Evolutionary conservation across 768 basidiomycete species (phyloP).

Genomic region (Mycena rebaudengoi): DNA sequence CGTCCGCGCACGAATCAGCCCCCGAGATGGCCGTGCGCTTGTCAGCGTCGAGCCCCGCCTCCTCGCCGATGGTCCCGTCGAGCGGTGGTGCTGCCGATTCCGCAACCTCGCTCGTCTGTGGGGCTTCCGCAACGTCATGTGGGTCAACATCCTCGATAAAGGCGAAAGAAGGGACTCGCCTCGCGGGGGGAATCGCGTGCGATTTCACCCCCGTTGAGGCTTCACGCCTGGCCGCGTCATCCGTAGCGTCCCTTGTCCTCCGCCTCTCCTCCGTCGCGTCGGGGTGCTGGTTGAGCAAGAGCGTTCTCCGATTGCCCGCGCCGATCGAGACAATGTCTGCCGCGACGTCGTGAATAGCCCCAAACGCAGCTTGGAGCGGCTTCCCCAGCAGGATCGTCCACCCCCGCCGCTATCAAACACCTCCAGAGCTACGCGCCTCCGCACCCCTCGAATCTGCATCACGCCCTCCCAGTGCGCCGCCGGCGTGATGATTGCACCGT

Average conservation of each 20-base stretch:
- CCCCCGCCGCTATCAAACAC: conserved; percentile 31
- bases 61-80: not conserved
- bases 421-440: conserved; percentile 17
- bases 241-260: not conserved
- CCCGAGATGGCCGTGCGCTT: not conserved
- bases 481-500: conserved; percentile 31
- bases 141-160: conserved; percentile 11
- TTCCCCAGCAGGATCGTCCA: conserved; percentile 28
- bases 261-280: not conserved
- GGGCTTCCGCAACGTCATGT: conserved; percentile 42
- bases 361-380: conserved; percentile 21
- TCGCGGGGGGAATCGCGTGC: conserved; percentile 1
- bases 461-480: conserved; percentile 29
- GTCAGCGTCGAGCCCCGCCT: not conserved
- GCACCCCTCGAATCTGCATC: conserved; percentile 18
- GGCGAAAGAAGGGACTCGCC: not conserved
- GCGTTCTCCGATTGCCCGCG: not conserved
- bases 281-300: not conserved
- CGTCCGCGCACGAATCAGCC: not conserved
- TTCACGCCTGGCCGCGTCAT: not conserved
- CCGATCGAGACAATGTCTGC: conserved; percentile 1
- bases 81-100: not conserved
- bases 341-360: conserved; percentile 22
- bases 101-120: conserved; percentile 20
- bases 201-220: conserved; percentile 6